Conservation (phyloP, 106 monocot species). For the Gastrodia elata region DNA sequence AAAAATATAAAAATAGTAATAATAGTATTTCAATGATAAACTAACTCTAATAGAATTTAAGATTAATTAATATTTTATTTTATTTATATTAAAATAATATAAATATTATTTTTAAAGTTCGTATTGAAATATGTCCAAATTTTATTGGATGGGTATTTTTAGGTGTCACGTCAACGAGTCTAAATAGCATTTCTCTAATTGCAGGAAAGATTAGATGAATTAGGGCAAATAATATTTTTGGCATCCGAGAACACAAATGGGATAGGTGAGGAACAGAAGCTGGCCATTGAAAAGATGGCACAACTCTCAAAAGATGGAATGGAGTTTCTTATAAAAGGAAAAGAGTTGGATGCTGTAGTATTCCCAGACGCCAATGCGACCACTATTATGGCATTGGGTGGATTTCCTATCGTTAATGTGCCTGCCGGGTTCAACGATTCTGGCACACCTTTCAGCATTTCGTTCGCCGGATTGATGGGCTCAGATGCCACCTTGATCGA, state of each 20-base stretch:
- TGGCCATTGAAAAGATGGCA: conserved; percentile 8
- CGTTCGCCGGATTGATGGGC: conserved; percentile 29
- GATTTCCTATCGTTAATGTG: conserved; percentile 28
- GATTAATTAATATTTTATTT: too few relatives aligned
- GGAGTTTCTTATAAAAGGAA: conserved; percentile 21
- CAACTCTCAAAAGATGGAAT: conserved; percentile 17
- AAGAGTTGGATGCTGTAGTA: conserved; percentile 32
- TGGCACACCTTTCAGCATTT: conserved; percentile 25
- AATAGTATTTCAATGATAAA: too few relatives aligned
- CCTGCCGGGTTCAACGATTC: conserved; percentile 19
- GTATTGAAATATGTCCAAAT: too few relatives aligned
- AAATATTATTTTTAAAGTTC: too few relatives aligned
- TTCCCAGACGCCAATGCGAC: background rate
- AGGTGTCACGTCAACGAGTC: too few relatives aligned
- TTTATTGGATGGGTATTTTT: too few relatives aligned
- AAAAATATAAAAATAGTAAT: too few relatives aligned
- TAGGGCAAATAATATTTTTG: conserved; percentile 21
- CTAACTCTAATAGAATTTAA: too few relatives aligned
- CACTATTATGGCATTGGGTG: conserved; percentile 19
- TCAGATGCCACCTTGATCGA: conserved; percentile 35
- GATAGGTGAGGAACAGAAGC: conserved; percentile 8
- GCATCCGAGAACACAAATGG: conserved; percentile 18
- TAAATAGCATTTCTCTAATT: too few relatives aligned
- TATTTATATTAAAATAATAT: too few relatives aligned
- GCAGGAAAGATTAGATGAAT: conserved; percentile 20